Conservation (phyloP, 2,329 filamentous ascomycete species). For the Pseudogymnoascus verrucosus region DNA sequence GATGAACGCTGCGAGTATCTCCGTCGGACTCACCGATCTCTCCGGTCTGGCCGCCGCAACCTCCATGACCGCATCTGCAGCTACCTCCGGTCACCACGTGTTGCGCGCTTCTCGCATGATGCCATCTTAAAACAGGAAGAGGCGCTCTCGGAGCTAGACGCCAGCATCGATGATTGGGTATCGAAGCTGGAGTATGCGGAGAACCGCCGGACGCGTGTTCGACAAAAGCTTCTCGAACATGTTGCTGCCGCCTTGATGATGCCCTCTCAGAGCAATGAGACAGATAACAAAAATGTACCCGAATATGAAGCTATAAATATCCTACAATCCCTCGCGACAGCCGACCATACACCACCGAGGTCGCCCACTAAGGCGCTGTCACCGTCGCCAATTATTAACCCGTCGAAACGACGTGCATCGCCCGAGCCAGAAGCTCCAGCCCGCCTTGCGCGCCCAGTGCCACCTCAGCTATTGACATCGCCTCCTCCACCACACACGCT, state of each 20-base stretch:
- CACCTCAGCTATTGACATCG: constrained; percentile 31
- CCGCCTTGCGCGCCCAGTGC: constrained; percentile 17
- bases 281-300: constrained; percentile 39
- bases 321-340: constrained; percentile 20
- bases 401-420: constrained; percentile 4
- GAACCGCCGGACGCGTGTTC: constrained; percentile 64
- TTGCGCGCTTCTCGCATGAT: constrained; percentile 64
- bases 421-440: constrained; percentile 14
- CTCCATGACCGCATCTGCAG: constrained; percentile 70
- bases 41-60: constrained; percentile 67
- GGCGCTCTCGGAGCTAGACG: constrained; percentile 66
- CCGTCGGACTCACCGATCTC: constrained; percentile 65
- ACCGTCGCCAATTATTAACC: constrained; percentile 19
- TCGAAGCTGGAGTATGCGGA: constrained; percentile 73
- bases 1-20: constrained; percentile 74
- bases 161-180: constrained; percentile 74
- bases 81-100: constrained; percentile 63
- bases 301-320: neutral
- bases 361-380: constrained; percentile 43
- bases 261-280: constrained; percentile 26
- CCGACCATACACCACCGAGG: constrained; percentile 39
- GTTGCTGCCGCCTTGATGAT: constrained; percentile 63
- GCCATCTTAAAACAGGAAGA: constrained; percentile 74
- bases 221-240: constrained; percentile 75
- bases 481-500: constrained; percentile 42